phyloP scores from a whole-genome alignment of 805 yeast species.

The Myxozyma mucilagina region DNA sequence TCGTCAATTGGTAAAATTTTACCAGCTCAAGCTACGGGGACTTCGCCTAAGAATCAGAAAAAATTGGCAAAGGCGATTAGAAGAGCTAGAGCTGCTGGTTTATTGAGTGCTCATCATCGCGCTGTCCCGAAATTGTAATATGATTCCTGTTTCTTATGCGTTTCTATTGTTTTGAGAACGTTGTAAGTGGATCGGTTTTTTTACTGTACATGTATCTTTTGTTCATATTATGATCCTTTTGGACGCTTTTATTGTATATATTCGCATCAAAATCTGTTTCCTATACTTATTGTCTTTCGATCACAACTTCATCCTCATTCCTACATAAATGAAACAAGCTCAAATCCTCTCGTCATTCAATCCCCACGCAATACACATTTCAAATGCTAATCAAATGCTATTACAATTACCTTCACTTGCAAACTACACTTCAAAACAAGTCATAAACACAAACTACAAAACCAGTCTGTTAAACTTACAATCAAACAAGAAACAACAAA shows the following conservation, averaged over 20 bases:
- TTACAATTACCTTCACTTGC: too few relatives aligned
- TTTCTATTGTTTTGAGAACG: background rate
- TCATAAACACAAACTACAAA: background rate
- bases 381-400: too few relatives aligned
- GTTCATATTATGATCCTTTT: background rate
- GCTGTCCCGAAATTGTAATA: constrained; percentile 10
- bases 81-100: constrained; percentile 72
- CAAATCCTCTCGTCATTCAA: too few relatives aligned
- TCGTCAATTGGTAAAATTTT: constrained; percentile 70
- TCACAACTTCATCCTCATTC: too few relatives aligned
- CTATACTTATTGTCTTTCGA: too few relatives aligned
- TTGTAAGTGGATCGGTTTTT: background rate
- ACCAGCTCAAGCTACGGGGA: constrained; percentile 63
- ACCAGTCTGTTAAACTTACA: background rate
- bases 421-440: background rate
- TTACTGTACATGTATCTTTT: background rate
- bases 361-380: too few relatives aligned
- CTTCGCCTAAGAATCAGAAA: constrained; percentile 64
- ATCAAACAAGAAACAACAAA: background rate
- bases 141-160: background rate
- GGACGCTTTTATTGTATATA: background rate
- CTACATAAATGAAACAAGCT: too few relatives aligned
- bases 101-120: constrained; percentile 43
- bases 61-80: constrained; percentile 69
- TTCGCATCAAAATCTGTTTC: background rate